Evolutionary conservation across 768 basidiomycete genomes (phyloP).

Genomic region (Clitopilus passeckerianus): DNA sequence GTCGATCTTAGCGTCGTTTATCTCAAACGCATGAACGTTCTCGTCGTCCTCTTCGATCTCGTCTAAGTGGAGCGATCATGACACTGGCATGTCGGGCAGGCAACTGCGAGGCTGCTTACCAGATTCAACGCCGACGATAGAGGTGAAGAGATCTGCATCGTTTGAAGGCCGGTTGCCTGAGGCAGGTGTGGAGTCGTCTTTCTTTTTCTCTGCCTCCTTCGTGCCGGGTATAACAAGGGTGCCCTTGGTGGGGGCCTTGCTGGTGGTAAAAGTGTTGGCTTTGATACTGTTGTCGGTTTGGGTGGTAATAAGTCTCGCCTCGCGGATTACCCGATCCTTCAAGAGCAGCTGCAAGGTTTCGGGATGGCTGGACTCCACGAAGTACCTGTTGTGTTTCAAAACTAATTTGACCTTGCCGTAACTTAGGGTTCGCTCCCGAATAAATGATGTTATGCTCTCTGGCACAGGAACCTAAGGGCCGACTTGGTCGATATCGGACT

Average conservation of each 20-base stretch:
- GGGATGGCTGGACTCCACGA: constrained; percentile 92
- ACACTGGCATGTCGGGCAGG: not conserved
- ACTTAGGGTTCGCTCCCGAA: constrained; percentile 89
- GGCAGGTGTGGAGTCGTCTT: constrained; percentile 33
- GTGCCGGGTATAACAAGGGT: constrained; percentile 86
- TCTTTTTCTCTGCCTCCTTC: constrained; percentile 68
- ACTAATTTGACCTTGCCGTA: constrained; percentile 99
- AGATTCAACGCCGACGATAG: constrained; percentile 91
- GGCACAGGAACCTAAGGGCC: constrained; percentile 81
- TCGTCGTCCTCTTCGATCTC: constrained; percentile 98
- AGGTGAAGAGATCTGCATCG: constrained; percentile 85
- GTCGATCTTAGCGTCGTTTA: constrained; percentile 91
- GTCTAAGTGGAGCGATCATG: constrained; percentile 40
- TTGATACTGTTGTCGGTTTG: constrained; percentile 73
- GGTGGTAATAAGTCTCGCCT: constrained; percentile 72
- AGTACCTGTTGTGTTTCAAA: constrained; percentile 96
- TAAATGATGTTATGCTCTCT: constrained; percentile 77
- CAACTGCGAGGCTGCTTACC: constrained; percentile 39
- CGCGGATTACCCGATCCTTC: constrained; percentile 81
- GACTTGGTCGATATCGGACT: constrained; percentile 2
- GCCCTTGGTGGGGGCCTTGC: constrained; percentile 79
- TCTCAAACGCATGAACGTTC: constrained; percentile 95
- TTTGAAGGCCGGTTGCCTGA: constrained; percentile 20
- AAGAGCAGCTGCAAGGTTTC: constrained; percentile 86
- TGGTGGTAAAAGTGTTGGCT: constrained; percentile 70